phyloP scores from a whole-genome alignment of 495 filamentous ascomycete species.

The Aspergillus affinis region DNA sequence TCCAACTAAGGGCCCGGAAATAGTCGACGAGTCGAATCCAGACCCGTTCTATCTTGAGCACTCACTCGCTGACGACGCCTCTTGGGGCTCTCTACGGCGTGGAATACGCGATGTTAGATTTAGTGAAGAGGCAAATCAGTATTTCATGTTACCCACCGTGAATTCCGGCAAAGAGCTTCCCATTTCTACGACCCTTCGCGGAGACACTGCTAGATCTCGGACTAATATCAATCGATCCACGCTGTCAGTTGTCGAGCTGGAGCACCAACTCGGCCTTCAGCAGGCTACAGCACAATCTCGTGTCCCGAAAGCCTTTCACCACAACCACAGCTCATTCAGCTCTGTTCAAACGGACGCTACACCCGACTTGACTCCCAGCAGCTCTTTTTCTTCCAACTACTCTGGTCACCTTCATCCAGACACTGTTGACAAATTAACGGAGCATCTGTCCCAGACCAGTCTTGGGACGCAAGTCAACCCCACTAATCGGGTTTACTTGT shows the following conservation, averaged over 20 bases:
- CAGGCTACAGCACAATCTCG: constrained; percentile 29
- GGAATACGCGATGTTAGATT: constrained; percentile 38
- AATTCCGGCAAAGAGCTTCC: constrained; percentile 23
- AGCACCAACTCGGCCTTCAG: constrained; percentile 36
- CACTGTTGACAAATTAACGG: constrained; percentile 28
- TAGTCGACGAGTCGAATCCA: constrained; percentile 40
- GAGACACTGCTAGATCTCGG: constrained; percentile 14
- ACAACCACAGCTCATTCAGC: constrained; percentile 40
- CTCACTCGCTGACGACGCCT: constrained; percentile 32
- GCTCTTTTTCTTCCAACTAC: constrained; percentile 46
- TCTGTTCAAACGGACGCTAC: constrained; percentile 38
- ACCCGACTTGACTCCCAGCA: constrained; percentile 47
- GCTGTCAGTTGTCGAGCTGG: constrained; percentile 37
- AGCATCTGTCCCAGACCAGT: constrained; percentile 33
- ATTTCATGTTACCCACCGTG: constrained; percentile 36
- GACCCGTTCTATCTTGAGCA: constrained; percentile 50
- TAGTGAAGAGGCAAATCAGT: constrained; percentile 34
- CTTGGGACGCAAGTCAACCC: constrained; percentile 19
- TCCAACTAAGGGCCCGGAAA: constrained; percentile 29
- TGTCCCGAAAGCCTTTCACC: constrained; percentile 25
- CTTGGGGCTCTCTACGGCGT: constrained; percentile 28
- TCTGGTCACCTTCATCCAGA: constrained; percentile 36
- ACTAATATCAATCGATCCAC: constrained; percentile 34
- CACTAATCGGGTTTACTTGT: constrained; percentile 29
- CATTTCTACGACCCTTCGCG: constrained; percentile 13